Evolutionary conservation across 202 grass and related monocot species (phyloP).

Genomic region (Dendrocalamus latiflorus): DNA sequence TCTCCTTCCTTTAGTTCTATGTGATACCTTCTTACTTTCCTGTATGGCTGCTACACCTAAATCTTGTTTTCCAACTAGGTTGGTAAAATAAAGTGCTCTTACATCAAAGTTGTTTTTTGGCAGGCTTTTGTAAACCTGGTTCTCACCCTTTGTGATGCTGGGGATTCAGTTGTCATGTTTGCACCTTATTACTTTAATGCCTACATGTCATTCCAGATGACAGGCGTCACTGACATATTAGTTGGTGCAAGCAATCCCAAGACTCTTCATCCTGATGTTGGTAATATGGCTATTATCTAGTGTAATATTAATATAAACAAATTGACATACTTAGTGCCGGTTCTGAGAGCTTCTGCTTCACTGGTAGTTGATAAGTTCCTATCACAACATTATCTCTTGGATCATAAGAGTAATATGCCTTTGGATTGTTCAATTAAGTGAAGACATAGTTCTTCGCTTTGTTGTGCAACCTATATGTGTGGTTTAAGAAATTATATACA

Average conservation of each 20-base stretch:
- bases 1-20: neutral
- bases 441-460: neutral
- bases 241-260: slow-evolving; percentile 60
- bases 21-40: neutral
- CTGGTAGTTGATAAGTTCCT: neutral
- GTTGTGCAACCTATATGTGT: neutral
- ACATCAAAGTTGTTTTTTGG: slow-evolving; percentile 14
- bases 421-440: neutral
- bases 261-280: slow-evolving; percentile 79
- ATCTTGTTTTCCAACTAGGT: slow-evolving; percentile 24
- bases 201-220: slow-evolving; percentile 99
- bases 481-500: slow-evolving; percentile 8
- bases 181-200: slow-evolving; percentile 96
- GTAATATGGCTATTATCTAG: slow-evolving; percentile 37
- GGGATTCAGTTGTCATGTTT: slow-evolving; percentile 98
- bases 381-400: neutral
- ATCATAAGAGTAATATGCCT: neutral
- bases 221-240: slow-evolving; percentile 80
- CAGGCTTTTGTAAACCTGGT: slow-evolving; percentile 97
- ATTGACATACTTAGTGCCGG: neutral
- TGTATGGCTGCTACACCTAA: slow-evolving; percentile 2
- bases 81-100: slow-evolving; percentile 19
- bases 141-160: slow-evolving; percentile 85
- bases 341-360: neutral
- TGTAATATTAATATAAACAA: slow-evolving; percentile 7